Evolutionary conservation across 2,329 filamentous ascomycete genomes (phyloP).

Genomic region (Penicillium griseofulvum): DNA sequence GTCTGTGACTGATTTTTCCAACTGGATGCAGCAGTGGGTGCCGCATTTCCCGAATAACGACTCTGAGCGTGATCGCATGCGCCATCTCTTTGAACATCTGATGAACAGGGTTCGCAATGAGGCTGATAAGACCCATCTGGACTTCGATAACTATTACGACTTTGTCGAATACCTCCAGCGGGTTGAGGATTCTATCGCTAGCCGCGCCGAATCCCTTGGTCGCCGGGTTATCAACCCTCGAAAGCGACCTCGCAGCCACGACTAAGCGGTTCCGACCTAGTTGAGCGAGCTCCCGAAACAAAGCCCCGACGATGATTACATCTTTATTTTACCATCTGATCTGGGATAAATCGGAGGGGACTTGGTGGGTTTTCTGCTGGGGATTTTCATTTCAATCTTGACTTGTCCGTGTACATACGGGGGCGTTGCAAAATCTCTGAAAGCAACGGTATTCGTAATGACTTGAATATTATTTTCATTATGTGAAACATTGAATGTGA

Average conservation of each 20-base stretch:
- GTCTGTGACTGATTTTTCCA: constrained; percentile 8
- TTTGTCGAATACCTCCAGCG: constrained; percentile 7
- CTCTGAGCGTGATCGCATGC: constrained; percentile 9
- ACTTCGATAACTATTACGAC: constrained; percentile 10
- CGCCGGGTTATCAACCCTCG: constrained; percentile 2
- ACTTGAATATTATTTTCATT: not conserved
- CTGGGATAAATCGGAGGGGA: not conserved
- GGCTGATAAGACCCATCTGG: constrained; percentile 4
- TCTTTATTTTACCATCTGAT: not conserved
- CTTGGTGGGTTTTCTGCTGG: not conserved
- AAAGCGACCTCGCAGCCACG: constrained; percentile 2
- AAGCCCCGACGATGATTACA: not conserved
- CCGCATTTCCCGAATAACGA: constrained; percentile 5
- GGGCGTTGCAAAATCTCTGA: not conserved
- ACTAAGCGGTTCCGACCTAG: not conserved
- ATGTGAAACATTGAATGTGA: too few relatives aligned
- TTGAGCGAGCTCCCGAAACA: not conserved
- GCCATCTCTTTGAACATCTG: constrained; percentile 13
- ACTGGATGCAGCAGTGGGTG: constrained; percentile 8
- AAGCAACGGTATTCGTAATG: not conserved
- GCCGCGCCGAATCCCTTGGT: not conserved
- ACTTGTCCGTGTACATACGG: constrained; percentile 1
- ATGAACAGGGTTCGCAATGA: not conserved
- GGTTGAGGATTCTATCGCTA: constrained; percentile 1
- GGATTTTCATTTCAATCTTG: not conserved